These are phyloP conservation scores for Candida pseudoglaebosa DNA, from an alignment of 805 yeast species.

Conservation along the genomic window DNA sequence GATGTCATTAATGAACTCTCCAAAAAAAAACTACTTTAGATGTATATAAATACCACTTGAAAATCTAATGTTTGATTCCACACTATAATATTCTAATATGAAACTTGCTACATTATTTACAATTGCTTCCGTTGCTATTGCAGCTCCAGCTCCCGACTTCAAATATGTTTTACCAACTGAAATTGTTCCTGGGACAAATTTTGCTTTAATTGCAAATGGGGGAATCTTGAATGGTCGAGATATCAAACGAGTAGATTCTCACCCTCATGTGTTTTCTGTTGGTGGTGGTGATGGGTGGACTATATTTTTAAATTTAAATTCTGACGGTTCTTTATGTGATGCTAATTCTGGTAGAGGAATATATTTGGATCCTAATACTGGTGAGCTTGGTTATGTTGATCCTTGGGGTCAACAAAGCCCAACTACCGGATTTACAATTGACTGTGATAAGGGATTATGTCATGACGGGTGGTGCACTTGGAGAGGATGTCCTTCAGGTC, in stretches of 20 bases:
- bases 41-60: too few species aligned
- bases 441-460: slow-evolving; percentile 28
- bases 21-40: neutral
- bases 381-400: slow-evolving; percentile 26
- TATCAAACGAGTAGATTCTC: slow-evolving; percentile 22
- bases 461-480: slow-evolving; percentile 30
- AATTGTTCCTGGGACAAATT: neutral
- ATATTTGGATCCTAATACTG: slow-evolving; percentile 21
- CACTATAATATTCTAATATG: too few species aligned
- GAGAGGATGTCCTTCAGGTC: slow-evolving; percentile 33
- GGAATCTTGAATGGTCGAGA: slow-evolving; percentile 19
- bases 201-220: slow-evolving; percentile 17
- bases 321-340: slow-evolving; percentile 24
- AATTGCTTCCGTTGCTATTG: slow-evolving; percentile 2
- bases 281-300: slow-evolving; percentile 25
- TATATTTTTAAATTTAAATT: slow-evolving; percentile 17
- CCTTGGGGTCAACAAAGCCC: slow-evolving; percentile 26
- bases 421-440: slow-evolving; percentile 37
- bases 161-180: neutral
- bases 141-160: neutral
- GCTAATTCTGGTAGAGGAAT: slow-evolving; percentile 22
- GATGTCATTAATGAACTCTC: too few species aligned
- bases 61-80: too few species aligned
- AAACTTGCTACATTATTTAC: slow-evolving; percentile 2
- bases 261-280: slow-evolving; percentile 29